A percentile compares a stretch with the other conserved stretches of the same genome.
Conservation (phyloP, 1,139 yeast genomes). For the Hyphopichia khmerensis region DNA sequence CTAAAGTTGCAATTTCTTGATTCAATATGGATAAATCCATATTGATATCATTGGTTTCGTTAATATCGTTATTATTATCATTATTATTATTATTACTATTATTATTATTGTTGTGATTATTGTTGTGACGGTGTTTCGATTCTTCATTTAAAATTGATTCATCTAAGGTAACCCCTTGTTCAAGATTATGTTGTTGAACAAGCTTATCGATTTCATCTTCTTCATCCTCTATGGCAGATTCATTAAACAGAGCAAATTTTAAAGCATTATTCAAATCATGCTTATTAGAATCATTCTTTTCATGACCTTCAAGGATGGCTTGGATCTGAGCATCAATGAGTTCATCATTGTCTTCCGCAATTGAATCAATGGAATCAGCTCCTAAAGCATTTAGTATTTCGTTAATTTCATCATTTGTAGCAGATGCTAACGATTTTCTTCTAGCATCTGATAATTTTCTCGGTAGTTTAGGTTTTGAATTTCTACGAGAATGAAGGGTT, state of each 20-base stretch:
- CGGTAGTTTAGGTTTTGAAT: constrained; percentile 11
- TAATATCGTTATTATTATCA: background rate
- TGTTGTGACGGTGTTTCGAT: background rate
- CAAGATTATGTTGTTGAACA: constrained; percentile 35
- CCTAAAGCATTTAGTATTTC: constrained; percentile 41
- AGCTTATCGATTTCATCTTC: constrained; percentile 39
- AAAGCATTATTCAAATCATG: constrained; percentile 16
- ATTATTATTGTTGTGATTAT: background rate
- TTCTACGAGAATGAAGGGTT: constrained; percentile 4
- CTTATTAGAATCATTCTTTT: constrained; percentile 9
- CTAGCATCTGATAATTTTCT: constrained; percentile 39
- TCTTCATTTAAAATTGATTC: constrained; percentile 14
- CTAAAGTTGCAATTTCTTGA: constrained; percentile 41
- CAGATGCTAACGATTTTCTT: constrained; percentile 39
- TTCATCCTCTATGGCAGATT: constrained; percentile 33
- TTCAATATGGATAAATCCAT: constrained; percentile 34
- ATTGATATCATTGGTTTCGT: constrained; percentile 11
- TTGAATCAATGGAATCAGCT: constrained; percentile 35
- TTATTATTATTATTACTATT: background rate
- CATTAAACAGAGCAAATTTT: constrained; percentile 24
- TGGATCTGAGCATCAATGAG: constrained; percentile 36
- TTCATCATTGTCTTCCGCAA: constrained; percentile 35
- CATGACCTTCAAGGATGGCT: constrained; percentile 27
- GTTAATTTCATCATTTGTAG: constrained; percentile 41
- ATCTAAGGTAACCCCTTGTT: constrained; percentile 31